Conservation (phyloP, 176 grass and related monocot genomes). For the Poa pratensis region DNA sequence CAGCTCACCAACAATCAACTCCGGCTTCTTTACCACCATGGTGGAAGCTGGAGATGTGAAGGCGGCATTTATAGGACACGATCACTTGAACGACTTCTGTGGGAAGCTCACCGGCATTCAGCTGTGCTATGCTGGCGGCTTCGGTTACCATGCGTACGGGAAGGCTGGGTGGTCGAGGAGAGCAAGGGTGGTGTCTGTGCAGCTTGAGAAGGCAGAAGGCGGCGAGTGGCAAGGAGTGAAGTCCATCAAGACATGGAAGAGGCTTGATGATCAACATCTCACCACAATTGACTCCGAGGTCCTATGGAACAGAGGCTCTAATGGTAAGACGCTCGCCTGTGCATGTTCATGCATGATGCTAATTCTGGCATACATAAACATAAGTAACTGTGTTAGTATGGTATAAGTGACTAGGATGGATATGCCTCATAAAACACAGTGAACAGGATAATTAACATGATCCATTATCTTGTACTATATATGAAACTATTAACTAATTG, state of each 20-base stretch:
- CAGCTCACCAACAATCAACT: conserved; percentile 86
- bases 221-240: conserved; percentile 83
- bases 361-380: background rate
- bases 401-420: background rate
- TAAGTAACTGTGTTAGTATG: background rate
- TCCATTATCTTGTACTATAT: background rate
- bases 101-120: conserved; percentile 77
- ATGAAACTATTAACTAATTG: background rate
- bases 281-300: conserved; percentile 83
- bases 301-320: conserved; percentile 77
- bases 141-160: conserved; percentile 96
- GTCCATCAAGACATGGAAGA: conserved; percentile 98
- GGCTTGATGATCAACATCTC: conserved; percentile 79
- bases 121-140: conserved; percentile 92
- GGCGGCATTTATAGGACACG: conserved; percentile 84
- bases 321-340: conserved; percentile 53
- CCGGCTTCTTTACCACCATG: conserved; percentile 90
- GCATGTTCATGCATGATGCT: conserved; percentile 23
- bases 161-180: conserved; percentile 94
- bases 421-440: background rate
- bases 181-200: conserved; percentile 83
- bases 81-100: conserved; percentile 91
- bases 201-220: conserved; percentile 61
- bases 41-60: conserved; percentile 89
- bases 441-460: background rate